A percentile compares a stretch with the other conserved stretches of the same genome.
phyloP scores from a whole-genome alignment of 495 filamentous ascomycete species.

The Rhypophila decipiens region DNA sequence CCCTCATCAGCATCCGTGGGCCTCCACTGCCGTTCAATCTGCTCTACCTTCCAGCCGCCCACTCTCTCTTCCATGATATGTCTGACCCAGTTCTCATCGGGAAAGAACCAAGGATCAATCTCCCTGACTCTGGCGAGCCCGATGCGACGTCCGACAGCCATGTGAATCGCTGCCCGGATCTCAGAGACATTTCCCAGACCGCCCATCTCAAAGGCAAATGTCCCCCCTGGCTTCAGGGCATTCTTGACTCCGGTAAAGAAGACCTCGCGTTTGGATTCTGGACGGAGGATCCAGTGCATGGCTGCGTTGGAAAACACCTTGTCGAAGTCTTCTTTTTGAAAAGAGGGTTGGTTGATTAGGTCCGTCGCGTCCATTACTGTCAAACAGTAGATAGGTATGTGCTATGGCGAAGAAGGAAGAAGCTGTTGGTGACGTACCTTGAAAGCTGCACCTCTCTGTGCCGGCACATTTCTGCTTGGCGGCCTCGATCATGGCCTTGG shows the following conservation, averaged over 20 bases:
- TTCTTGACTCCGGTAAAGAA: constrained; percentile 44
- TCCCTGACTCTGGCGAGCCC: constrained; percentile 40
- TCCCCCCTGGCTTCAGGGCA: constrained; percentile 51
- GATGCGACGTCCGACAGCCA: constrained; percentile 47
- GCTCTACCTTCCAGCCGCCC: constrained; percentile 55
- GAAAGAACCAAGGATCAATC: constrained; percentile 68
- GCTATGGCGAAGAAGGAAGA: not conserved
- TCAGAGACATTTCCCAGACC: constrained; percentile 65
- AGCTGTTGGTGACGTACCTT: constrained; percentile 22
- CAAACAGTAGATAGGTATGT: not conserved
- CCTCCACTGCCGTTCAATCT: constrained; percentile 57
- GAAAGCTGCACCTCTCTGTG: constrained; percentile 32
- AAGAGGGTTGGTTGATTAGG: constrained; percentile 11
- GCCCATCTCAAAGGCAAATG: constrained; percentile 68
- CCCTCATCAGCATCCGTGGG: constrained; percentile 51
- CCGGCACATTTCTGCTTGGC: constrained; percentile 32
- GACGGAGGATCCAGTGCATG: constrained; percentile 67
- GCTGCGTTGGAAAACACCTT: constrained; percentile 78
- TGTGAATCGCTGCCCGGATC: constrained; percentile 52
- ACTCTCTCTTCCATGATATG: constrained; percentile 41
- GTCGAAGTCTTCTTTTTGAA: constrained; percentile 33
- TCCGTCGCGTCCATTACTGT: constrained; percentile 32
- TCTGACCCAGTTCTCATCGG: constrained; percentile 51
- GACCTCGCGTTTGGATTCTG: constrained; percentile 17
- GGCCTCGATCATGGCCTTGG: constrained; percentile 56